These are phyloP conservation scores for Setaria italica DNA, from an alignment of 202 grass and related monocot genomes.

Conservation along the genomic window DNA sequence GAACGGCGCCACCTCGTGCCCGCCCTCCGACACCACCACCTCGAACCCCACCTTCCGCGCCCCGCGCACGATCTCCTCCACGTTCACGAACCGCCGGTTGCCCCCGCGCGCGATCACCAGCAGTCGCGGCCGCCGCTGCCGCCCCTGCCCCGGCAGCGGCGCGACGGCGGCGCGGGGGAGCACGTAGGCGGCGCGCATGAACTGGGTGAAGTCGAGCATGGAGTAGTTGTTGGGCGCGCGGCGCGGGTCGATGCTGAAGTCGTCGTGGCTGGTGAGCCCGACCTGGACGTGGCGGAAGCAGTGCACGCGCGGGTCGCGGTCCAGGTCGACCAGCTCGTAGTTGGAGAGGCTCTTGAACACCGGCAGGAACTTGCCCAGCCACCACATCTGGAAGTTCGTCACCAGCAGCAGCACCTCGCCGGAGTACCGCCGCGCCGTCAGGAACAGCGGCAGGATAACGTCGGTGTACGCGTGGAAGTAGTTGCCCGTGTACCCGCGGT, in stretches of 20 bases:
- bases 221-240: slow-evolving; percentile 57
- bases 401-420: slow-evolving; percentile 80
- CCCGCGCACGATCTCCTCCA: slow-evolving; percentile 49
- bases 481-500: slow-evolving; percentile 83
- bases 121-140: slow-evolving; percentile 30
- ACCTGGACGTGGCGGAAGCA: slow-evolving; percentile 73
- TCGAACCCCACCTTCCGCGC: slow-evolving; percentile 67
- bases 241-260: slow-evolving; percentile 79
- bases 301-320: slow-evolving; percentile 59
- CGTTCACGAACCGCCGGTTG: slow-evolving; percentile 71
- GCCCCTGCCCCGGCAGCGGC: not conserved
- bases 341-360: slow-evolving; percentile 65
- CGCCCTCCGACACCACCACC: slow-evolving; percentile 71
- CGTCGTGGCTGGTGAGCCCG: slow-evolving; percentile 65
- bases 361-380: slow-evolving; percentile 73
- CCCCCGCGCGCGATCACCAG: slow-evolving; percentile 63
- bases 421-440: slow-evolving; percentile 58
- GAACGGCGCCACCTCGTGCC: slow-evolving; percentile 66
- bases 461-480: slow-evolving; percentile 97
- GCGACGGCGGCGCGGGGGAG: slow-evolving; percentile 30
- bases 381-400: slow-evolving; percentile 57
- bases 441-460: slow-evolving; percentile 86
- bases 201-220: slow-evolving; percentile 71
- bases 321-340: slow-evolving; percentile 66
- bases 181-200: slow-evolving; percentile 62